phyloP scores from a whole-genome alignment of 345 rosid genomes.

The Euphorbia pulcherrima region DNA sequence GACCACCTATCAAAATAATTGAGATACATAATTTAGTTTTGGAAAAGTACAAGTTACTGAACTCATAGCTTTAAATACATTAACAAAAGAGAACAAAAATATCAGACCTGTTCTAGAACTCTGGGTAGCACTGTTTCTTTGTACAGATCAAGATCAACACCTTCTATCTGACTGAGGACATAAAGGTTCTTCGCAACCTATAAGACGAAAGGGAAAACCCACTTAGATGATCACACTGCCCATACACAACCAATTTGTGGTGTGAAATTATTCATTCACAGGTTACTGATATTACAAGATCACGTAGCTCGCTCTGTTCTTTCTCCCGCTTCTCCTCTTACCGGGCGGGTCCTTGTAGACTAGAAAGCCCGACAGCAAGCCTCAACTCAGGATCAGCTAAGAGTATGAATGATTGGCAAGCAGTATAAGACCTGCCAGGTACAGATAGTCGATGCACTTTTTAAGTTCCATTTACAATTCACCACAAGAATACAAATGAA shows the following conservation, averaged over 20 bases:
- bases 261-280: constrained; percentile 45
- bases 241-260: constrained; percentile 31
- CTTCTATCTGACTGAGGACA: constrained; percentile 96
- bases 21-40: constrained; percentile 8
- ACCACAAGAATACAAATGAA: background rate
- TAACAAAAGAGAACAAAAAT: constrained; percentile 5
- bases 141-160: constrained; percentile 93
- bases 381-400: constrained; percentile 97
- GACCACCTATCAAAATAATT: constrained; percentile 68
- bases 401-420: constrained; percentile 89
- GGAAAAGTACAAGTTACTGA: constrained; percentile 7
- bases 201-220: constrained; percentile 28
- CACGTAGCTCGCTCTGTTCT: constrained; percentile 99
- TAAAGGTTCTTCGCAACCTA: constrained; percentile 99
- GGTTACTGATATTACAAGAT: constrained; percentile 81
- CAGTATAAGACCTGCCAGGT: constrained; percentile 75
- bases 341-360: constrained; percentile 99
- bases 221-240: constrained; percentile 31
- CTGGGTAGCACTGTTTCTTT: constrained; percentile 92
- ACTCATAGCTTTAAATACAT: background rate
- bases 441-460: too few relatives aligned
- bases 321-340: constrained; percentile 97
- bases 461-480: too few relatives aligned
- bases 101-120: constrained; percentile 85
- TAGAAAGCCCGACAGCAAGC: constrained; percentile 98